phyloP scores from a whole-genome alignment of 1,284 basidiomycete genomes.

The Malassezia globosa region DNA sequence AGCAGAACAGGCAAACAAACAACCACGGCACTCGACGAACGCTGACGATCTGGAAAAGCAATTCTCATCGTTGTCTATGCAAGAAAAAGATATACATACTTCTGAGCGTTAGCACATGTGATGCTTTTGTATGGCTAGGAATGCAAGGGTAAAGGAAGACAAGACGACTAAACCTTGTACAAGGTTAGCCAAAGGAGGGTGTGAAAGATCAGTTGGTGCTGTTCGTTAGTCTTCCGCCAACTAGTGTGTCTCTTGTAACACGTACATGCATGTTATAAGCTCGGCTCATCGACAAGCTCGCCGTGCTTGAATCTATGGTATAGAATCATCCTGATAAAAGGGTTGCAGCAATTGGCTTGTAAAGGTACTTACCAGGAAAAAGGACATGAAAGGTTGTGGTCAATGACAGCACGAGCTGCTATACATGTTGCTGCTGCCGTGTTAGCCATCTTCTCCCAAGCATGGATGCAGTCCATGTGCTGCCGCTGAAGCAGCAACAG shows the following conservation, averaged over 20 bases:
- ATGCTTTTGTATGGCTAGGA: background rate
- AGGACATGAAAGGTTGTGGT: too few relatives aligned
- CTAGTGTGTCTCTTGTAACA: too few relatives aligned
- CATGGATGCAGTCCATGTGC: too few relatives aligned
- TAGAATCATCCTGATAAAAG: slow-evolving; percentile 11
- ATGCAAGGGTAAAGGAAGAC: background rate
- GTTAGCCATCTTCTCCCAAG: too few relatives aligned
- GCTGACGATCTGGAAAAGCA: background rate
- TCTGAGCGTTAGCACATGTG: background rate
- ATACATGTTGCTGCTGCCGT: too few relatives aligned
- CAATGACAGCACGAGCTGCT: too few relatives aligned
- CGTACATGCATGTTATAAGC: slow-evolving; percentile 20
- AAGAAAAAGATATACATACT: background rate
- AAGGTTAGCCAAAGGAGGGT: background rate
- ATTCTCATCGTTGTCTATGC: background rate
- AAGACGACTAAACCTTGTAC: too few relatives aligned
- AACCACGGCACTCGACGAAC: too few relatives aligned
- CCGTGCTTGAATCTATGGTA: slow-evolving; percentile 20
- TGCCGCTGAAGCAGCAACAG: too few relatives aligned
- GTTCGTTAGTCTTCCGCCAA: background rate
- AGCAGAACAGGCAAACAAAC: too few relatives aligned
- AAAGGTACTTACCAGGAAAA: background rate
- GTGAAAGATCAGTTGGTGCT: slow-evolving; percentile 17
- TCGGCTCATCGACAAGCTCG: slow-evolving; percentile 15
- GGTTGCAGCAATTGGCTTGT: background rate